Conservation (phyloP, 2,329 filamentous ascomycete species). For the Aspergillus brunneoviolaceus region DNA sequence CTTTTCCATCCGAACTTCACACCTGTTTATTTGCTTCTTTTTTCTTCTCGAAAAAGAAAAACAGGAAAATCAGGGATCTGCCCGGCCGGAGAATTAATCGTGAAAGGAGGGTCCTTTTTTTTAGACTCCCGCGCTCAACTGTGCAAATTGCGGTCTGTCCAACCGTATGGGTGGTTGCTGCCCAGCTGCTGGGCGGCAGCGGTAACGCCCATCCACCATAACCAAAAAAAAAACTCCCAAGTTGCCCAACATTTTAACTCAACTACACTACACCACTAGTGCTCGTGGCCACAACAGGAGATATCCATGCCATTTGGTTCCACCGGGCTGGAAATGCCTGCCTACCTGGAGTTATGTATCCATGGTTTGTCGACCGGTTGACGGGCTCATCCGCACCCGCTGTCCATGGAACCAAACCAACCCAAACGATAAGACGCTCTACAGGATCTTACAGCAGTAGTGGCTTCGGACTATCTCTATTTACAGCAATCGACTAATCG, state of each 20-base stretch:
- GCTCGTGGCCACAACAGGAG: constrained; percentile 1
- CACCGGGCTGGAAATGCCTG: constrained; percentile 15
- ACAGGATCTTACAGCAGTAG: background rate
- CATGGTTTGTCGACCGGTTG: background rate
- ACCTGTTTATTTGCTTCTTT: no score
- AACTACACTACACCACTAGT: background rate
- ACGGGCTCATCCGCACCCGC: constrained; percentile 7
- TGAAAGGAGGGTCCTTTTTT: background rate
- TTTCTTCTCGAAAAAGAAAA: background rate
- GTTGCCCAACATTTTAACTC: constrained; percentile 4
- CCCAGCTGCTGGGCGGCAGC: constrained; percentile 32
- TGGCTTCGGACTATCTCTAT: background rate
- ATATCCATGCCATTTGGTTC: constrained; percentile 13
- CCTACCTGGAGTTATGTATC: background rate
- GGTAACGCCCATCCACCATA: constrained; percentile 34
- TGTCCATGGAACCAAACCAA: constrained; percentile 3
- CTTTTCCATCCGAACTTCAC: background rate
- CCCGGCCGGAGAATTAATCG: background rate
- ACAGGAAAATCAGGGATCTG: background rate
- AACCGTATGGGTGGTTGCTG: constrained; percentile 28
- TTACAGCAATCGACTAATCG: background rate
- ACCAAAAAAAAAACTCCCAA: constrained; percentile 20
- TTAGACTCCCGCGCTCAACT: constrained; percentile 8
- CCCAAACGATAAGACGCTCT: background rate
- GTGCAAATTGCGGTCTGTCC: constrained; percentile 22